Evolutionary conservation across 768 basidiomycete species (phyloP), one percentile per base, ranked within the genome.

Genomic region (Psilocybe cubensis): DNA sequence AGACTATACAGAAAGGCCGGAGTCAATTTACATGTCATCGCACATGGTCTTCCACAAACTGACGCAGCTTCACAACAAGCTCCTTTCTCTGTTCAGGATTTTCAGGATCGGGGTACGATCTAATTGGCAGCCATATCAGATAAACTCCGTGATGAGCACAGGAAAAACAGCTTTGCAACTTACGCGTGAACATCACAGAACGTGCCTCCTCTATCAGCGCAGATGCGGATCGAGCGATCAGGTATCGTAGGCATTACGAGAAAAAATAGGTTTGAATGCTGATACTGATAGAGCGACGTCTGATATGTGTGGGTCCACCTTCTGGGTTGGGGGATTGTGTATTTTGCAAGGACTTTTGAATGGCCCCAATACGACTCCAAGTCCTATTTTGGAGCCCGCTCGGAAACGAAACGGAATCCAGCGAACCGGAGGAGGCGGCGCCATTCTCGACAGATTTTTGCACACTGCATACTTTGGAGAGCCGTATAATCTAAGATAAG

Each of bases 121-220:
- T 89, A 60, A 7, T 3, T 21, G 24, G 20, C 52, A 42, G 33
- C 2, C 28, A 9, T 48, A 53, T 50, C 45, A 51, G 54, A 23
- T 17, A 14, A 11, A 4, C 6, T 11, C 25, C 10, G 58, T 27
- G 45, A 10, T 44, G 35, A 42, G 40, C 1, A 11, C 17, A 17
- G 45, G 24, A 29, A 25, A 29, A 38, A 38, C 38, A 18, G 12
- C n/a, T n/a, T n/a, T 6, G 9, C 3, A 51, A 79, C 85, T 61
- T 63, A 89, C 83, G 92, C 92, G 70, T 93, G 86, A 29, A 94
- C 85, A 69, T 96, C 94, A 66, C 92, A 94, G 73, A 94, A 96
- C 0, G 94, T 97, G 4, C 95, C 95, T 31, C 94, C 94, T 73
- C 93, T 78, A 71, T 95, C 93, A 6, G 91, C 90, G 64, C 91